Base-by-base conservation (phyloP, 1,284 basidiomycete genomes). In the Vanrija sp. region DNA sequence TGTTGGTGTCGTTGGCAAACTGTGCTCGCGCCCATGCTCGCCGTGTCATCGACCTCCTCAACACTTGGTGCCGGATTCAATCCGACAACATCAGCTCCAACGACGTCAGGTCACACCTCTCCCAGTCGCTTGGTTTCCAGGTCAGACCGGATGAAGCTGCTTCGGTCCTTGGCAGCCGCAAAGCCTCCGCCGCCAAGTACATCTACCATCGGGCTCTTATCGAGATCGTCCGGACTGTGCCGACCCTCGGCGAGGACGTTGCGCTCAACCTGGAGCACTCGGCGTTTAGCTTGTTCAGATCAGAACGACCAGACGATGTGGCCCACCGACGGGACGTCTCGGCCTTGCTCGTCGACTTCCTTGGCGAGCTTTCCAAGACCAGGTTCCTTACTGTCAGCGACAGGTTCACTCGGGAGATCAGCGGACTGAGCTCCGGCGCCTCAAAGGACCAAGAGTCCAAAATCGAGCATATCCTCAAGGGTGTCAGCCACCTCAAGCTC, bases 331-430 rank as follows among this genome's bases (percentile, higher is more conserved):
- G 85, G 41, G 82, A 83, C 5, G 91, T 91, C 65, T 85, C 86
- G 0, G 86, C 90, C 51, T 70, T 94, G 16, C 89, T 87, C 72
- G 85, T 89, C 4, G 83, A 84, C n/a, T 78, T 95, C 10, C 75
- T 95, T 6, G 91, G 90, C 1, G 84, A 87, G 63, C 78, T 94
- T 45, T 87, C 91, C 3, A 85, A 84, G 57, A 79, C 88, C 19
- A 89, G 90, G 45, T 94, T 95, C 65, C 80, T 87, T 60, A 91
- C 86, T 54, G 88, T 94, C 12, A 90, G 88, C 12, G 90, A 94
- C 72, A 82, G 88, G 0, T 95, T 93, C 71, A 74, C 91, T 43
- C 79, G 80, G 2, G 91, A 93, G 62, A 78, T 95, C n/a, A 81
- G 79, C 27, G 86, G 87, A n/a, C 80, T 91, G 1, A 81, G 84